Evolutionary conservation across 2,329 filamentous ascomycete genomes (phyloP).

Genomic region (Pyricularia grisea): DNA sequence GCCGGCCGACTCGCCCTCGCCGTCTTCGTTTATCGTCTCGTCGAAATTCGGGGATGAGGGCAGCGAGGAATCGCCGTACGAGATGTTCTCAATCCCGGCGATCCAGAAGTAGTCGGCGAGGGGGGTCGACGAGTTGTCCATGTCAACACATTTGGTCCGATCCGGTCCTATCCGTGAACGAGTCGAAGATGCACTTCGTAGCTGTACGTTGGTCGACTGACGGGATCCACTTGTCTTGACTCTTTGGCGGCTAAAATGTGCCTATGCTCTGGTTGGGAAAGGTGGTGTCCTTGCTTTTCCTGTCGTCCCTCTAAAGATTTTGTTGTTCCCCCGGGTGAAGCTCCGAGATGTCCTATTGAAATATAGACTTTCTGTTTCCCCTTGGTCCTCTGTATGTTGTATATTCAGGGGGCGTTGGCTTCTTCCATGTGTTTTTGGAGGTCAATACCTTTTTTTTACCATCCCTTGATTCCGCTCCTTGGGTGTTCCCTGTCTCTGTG

Average conservation of each 20-base stretch:
- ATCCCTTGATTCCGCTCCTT: neutral
- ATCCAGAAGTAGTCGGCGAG: conserved; percentile 72
- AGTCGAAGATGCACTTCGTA: neutral
- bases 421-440: neutral
- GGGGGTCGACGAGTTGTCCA: conserved; percentile 53
- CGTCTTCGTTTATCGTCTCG: conserved; percentile 53
- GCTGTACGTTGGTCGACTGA: neutral
- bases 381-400: neutral
- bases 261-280: too few relatives aligned
- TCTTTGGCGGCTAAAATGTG: too few relatives aligned
- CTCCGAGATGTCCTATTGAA: neutral
- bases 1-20: conserved; percentile 40
- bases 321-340: neutral
- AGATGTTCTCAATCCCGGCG: conserved; percentile 58
- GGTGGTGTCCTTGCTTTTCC: neutral
- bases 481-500: neutral
- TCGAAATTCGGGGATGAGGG: conserved; percentile 34
- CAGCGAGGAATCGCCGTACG: conserved; percentile 47
- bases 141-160: conserved; percentile 25
- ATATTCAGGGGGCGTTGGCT: neutral
- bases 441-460: neutral
- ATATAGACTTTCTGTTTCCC: neutral
- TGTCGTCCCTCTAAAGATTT: neutral
- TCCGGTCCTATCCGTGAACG: neutral
- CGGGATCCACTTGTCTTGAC: neutral